Evolutionary conservation across 2,329 filamentous ascomycete genomes (phyloP), one percentile per base, ranked within the genome.

Genomic region (Penicillium sp.): DNA sequence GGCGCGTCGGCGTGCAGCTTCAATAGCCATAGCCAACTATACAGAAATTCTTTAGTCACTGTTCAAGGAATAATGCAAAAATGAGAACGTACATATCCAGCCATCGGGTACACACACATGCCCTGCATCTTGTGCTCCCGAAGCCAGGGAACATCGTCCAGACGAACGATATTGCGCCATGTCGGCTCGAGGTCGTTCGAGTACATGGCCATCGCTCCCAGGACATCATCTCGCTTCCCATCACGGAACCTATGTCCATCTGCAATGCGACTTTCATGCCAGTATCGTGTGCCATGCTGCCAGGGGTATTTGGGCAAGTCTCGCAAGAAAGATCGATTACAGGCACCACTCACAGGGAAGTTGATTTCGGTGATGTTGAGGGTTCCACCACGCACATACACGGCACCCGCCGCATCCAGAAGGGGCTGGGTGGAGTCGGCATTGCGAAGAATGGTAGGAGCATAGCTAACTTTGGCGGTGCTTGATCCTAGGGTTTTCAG

Each of bases 281-380:
- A 82, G 62, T 80, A 75, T 1, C 65, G 59, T 28, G 76, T 74
- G 1, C 76, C 75, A 64, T 84, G 81, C 46, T 84, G 79, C 80
- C 82, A 85, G 0, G 78, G 75, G 58, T 85, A 85, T 0, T 68
- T 59, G 0, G 83, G 82, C 0, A 81, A 58, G 37, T 74, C 70
- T 2, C 58, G 65, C 48, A 75, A 43, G 45, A 70, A 63, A 6
- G 60, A 63, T 4, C 67, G 63, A 28, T 62, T 60, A n/a, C 22
- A 16, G n/a, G 48, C 63, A 38, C 40, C 58, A 11, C 60, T 68
- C 25, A 28, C 52, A 4, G 68, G 63, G 52, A 69, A 69, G 42
- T 70, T 69, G 22, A 70, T 28, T 4, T 45, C 55, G 1, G 53
- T 65, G 25, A 65, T 66, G 4, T 69, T 59, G 19, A 69, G 61